Evolutionary conservation across 2,329 filamentous ascomycete species (phyloP).

Genomic region (Trichoderma simmonsii): DNA sequence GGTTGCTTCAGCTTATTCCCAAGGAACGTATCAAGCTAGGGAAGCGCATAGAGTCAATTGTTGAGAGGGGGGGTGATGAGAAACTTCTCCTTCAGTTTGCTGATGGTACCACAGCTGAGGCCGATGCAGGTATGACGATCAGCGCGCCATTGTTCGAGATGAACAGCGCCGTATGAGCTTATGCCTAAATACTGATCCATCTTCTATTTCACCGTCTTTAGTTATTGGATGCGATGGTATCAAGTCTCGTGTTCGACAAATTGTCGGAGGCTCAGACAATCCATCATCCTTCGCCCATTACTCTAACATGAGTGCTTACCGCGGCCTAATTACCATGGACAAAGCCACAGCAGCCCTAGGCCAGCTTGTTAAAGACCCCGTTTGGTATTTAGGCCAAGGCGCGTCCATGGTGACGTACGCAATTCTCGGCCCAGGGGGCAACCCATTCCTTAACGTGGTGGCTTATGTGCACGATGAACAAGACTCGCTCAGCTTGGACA

Average conservation of each 20-base stretch:
- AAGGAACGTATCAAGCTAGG: conserved; percentile 30
- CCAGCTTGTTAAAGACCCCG: background rate
- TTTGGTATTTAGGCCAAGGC: background rate
- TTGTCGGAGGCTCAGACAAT: background rate
- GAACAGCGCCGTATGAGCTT: background rate
- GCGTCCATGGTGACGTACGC: conserved; percentile 9
- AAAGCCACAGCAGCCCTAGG: background rate
- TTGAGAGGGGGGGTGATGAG: conserved; percentile 23
- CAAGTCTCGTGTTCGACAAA: conserved; percentile 9
- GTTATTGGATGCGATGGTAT: conserved; percentile 20
- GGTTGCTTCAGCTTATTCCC: conserved; percentile 39
- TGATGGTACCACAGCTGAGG: conserved; percentile 37
- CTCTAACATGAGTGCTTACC: background rate
- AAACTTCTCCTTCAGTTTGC: conserved; percentile 34
- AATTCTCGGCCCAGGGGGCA: background rate
- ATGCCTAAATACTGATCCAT: background rate
- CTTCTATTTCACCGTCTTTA: background rate
- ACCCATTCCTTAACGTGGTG: background rate
- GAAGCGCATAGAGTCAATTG: conserved; percentile 35
- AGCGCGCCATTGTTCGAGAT: background rate
- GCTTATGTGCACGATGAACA: conserved; percentile 12
- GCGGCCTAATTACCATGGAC: background rate
- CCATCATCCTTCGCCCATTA: conserved; percentile 11
- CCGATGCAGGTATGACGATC: conserved; percentile 21
- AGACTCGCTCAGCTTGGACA: conserved; percentile 5